Percentiles rank a stretch among this genome's conserved stretches.
These are phyloP conservation scores for Amanita subjunquillea DNA, from an alignment of 768 basidiomycete species.

Conservation along the genomic window DNA sequence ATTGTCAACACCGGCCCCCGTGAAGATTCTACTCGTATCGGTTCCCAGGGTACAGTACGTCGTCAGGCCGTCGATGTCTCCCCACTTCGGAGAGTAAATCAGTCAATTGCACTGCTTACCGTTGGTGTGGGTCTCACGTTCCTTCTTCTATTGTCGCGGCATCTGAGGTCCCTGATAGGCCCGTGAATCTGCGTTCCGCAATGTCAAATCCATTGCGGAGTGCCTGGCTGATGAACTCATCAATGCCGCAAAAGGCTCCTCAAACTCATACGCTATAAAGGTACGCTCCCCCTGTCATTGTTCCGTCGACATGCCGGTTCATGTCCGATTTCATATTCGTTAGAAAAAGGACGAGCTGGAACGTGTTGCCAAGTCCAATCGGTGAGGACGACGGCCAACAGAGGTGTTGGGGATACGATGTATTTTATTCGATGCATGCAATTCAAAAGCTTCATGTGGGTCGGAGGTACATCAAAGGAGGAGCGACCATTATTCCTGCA, in stretches of 20 bases:
- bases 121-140: slow-evolving; percentile 62
- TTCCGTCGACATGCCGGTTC: not conserved
- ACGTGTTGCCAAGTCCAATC: slow-evolving; percentile 99
- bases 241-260: slow-evolving; percentile 99
- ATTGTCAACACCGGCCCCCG: slow-evolving; percentile 99
- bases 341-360: slow-evolving; percentile 99
- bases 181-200: slow-evolving; percentile 99
- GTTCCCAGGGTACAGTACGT: slow-evolving; percentile 98
- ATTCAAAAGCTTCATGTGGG: not conserved
- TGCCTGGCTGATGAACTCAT: slow-evolving; percentile 99
- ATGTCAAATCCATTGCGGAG: slow-evolving; percentile 98
- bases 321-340: slow-evolving; percentile 1
- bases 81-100: slow-evolving; percentile 95
- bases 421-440: not conserved
- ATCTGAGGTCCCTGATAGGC: slow-evolving; percentile 40
- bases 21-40: slow-evolving; percentile 99
- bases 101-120: slow-evolving; percentile 91
- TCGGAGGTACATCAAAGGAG: not conserved
- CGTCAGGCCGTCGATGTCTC: slow-evolving; percentile 99
- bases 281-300: slow-evolving; percentile 25
- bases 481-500: not conserved
- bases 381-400: slow-evolving; percentile 35
- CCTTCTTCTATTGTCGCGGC: not conserved
- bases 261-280: slow-evolving; percentile 99
- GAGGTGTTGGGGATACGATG: not conserved